phyloP scores from a whole-genome alignment of 106 monocot genomes.

The Iris macrosiphon region DNA sequence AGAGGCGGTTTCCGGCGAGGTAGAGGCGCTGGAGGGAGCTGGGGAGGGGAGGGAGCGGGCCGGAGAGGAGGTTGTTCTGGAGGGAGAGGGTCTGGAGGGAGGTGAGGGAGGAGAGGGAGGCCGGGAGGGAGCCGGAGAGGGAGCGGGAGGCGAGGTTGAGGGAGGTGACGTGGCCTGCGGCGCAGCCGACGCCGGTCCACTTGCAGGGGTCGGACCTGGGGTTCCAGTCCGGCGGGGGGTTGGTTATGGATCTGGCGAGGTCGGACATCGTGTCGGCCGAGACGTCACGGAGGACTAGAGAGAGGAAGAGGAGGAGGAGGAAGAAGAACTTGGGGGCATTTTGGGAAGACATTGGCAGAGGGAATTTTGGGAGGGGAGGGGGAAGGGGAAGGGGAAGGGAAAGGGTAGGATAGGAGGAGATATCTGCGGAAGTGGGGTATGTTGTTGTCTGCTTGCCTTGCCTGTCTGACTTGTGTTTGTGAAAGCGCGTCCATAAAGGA shows the following conservation, averaged over 20 bases:
- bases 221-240: background rate
- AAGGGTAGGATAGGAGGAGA: too few species aligned
- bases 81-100: conserved; percentile 48
- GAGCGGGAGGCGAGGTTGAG: conserved; percentile 29
- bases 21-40: conserved; percentile 27
- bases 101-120: conserved; percentile 25
- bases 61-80: conserved; percentile 44
- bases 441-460: too few species aligned
- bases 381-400: too few species aligned
- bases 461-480: too few species aligned
- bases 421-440: too few species aligned
- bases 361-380: too few species aligned
- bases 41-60: conserved; percentile 50
- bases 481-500: too few species aligned
- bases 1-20: conserved; percentile 54
- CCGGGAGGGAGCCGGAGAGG: conserved; percentile 42
- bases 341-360: too few species aligned
- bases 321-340: too few species aligned
- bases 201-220: conserved; percentile 16
- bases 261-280: conserved; percentile 5
- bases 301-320: background rate
- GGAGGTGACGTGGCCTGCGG: conserved; percentile 24
- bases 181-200: conserved; percentile 56
- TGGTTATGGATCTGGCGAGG: conserved; percentile 1
- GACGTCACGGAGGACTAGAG: too few species aligned